A percentile compares a stretch with the other conserved stretches of the same genome.
Evolutionary conservation across 2,329 filamentous ascomycete species (phyloP).

Genomic region (Diaporthe amygdali): DNA sequence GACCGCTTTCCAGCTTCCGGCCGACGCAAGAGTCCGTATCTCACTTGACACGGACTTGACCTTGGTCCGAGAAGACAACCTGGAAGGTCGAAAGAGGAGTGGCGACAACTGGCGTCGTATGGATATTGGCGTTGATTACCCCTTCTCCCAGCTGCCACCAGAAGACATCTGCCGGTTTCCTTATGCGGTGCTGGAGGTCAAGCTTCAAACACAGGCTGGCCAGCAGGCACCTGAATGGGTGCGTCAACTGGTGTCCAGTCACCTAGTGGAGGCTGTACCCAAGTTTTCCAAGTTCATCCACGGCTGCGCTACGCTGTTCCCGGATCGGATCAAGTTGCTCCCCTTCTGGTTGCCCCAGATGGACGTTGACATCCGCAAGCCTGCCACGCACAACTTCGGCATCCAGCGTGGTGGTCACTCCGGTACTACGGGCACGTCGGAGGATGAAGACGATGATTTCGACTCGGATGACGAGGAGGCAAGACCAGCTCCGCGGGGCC

Average conservation of each 20-base stretch:
- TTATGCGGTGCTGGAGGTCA: conserved; percentile 95
- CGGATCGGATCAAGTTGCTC: conserved; percentile 83
- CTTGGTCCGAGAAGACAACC: conserved; percentile 93
- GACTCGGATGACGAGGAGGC: conserved; percentile 70
- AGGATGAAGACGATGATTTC: conserved; percentile 73
- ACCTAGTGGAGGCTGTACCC: conserved; percentile 96
- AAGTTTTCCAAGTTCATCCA: conserved; percentile 99
- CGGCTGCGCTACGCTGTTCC: conserved; percentile 86
- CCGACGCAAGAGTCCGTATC: conserved; percentile 93
- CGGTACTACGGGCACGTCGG: conserved; percentile 77
- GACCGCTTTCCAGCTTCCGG: conserved; percentile 95
- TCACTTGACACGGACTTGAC: conserved; percentile 95
- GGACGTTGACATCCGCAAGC: conserved; percentile 96
- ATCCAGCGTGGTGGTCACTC: conserved; percentile 82
- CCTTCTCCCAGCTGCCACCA: conserved; percentile 85
- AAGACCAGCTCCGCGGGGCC: conserved; percentile 26
- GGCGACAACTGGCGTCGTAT: conserved; percentile 95
- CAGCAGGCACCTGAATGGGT: conserved; percentile 98
- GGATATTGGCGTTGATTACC: conserved; percentile 96
- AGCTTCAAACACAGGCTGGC: conserved; percentile 93
- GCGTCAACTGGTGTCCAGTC: conserved; percentile 87
- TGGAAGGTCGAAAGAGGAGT: conserved; percentile 76
- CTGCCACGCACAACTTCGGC: conserved; percentile 85
- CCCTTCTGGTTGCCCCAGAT: conserved; percentile 99
- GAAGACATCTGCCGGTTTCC: conserved; percentile 91